phyloP scores from a whole-genome alignment of 2,329 filamentous ascomycete species.

The Sclerotinia trifoliorum region DNA sequence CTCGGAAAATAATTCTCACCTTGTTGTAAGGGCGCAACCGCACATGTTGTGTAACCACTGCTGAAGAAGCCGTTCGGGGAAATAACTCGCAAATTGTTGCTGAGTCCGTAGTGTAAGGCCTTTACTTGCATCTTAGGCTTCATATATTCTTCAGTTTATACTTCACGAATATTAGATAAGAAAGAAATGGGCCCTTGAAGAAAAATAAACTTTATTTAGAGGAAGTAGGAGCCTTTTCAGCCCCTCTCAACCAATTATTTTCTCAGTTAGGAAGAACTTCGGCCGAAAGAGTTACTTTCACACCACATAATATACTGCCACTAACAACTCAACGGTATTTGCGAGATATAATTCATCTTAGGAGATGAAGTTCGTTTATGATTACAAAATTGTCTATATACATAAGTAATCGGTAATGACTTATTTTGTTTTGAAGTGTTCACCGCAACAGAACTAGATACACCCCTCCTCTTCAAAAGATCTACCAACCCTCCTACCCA shows the following conservation, averaged over 20 bases:
- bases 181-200: neutral
- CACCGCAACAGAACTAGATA: conserved; percentile 11
- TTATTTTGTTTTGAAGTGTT: neutral
- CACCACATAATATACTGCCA: neutral
- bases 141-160: neutral
- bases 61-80: neutral
- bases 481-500: neutral
- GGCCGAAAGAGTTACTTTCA: neutral
- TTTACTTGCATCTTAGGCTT: neutral
- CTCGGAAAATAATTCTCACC: neutral
- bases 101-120: neutral
- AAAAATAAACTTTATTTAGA: conserved; percentile 8
- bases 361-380: neutral
- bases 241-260: neutral
- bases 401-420: neutral
- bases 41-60: neutral
- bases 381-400: neutral
- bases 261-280: neutral
- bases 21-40: neutral
- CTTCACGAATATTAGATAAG: neutral
- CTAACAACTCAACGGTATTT: neutral
- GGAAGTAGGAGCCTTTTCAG: neutral
- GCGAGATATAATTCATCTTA: neutral
- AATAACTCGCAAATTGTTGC: neutral
- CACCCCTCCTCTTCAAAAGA: neutral